Percentiles rank a stretch among this genome's conserved stretches.
These are phyloP conservation scores for Quercus rubra DNA, from an alignment of 306 rosid species.

Conservation along the genomic window DNA sequence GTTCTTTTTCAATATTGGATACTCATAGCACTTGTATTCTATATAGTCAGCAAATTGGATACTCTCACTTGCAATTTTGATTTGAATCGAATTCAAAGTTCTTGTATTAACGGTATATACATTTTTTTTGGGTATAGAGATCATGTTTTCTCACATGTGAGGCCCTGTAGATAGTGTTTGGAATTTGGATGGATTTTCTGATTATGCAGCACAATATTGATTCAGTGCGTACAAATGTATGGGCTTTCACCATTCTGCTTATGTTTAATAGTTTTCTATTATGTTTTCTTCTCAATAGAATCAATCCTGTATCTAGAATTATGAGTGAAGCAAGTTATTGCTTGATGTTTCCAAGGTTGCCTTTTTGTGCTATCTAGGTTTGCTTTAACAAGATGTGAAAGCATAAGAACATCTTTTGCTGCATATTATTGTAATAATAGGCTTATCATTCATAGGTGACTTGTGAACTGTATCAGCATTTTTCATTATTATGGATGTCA, in stretches of 20 bases:
- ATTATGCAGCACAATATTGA: background rate
- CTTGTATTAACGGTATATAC: conserved; percentile 36
- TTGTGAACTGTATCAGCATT: background rate
- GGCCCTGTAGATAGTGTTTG: conserved; percentile 9
- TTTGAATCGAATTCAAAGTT: conserved; percentile 24
- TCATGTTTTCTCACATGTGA: background rate
- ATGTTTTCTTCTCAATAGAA: background rate
- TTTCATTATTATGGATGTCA: background rate
- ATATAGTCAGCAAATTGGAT: conserved; percentile 22
- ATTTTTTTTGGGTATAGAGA: conserved; percentile 13
- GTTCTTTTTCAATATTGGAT: conserved; percentile 25
- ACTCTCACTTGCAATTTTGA: conserved; percentile 21
- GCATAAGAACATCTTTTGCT: background rate
- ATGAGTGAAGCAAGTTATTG: background rate
- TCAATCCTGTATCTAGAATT: background rate
- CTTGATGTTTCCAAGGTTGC: background rate
- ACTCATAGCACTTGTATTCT: conserved; percentile 49
- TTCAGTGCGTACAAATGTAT: background rate
- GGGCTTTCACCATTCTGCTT: background rate
- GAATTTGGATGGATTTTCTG: background rate
- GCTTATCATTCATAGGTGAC: background rate
- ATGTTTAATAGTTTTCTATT: background rate
- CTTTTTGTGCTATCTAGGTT: background rate
- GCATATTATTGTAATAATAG: background rate
- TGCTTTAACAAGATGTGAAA: background rate